Evolutionary conservation across 2,329 filamentous ascomycete genomes (phyloP), one percentile per base, ranked within the genome.

Genomic region (Colletotrichum phormii): DNA sequence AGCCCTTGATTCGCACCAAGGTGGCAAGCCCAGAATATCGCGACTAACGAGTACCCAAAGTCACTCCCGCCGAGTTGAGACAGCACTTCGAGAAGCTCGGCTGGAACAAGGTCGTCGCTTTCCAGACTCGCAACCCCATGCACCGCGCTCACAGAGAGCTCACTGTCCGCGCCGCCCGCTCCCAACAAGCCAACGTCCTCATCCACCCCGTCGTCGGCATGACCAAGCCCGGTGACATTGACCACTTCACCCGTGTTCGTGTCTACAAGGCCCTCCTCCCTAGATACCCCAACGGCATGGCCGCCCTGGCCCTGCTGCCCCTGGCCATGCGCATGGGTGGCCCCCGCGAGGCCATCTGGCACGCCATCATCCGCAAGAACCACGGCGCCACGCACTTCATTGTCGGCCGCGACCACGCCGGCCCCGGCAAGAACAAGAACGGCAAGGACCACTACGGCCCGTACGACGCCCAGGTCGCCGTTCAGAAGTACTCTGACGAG

Each of bases 331-430:
- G 97, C 82, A 99, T 99, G 97, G 97, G 95, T 81, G 97, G 97
- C 79, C 97, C 97, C 75, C 94, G 97, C 77, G 97, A 99, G 88
- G 97, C 97, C 78, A 95, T 99, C 86, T 99, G 97, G 97, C 97
- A 99, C 89, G 97, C 97, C 81, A 98, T 99, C 80, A 99, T 99
- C 89, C 95, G 97, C 82, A 99, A 98, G 92, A 99, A 99, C 86
- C 95, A 98, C 87, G 97, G 97, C 80, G 95, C 96, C 60, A 98
- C 97, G 18, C 97, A 99, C 89, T 99, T 99, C 89, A 99, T 99
- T 79, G 95, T 99, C 77, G 97, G 97, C 74, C 95, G 97, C 87
- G 97, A 99, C 86, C 97, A 99, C 86, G 97, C 97, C 77, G 97
- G 97, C 62, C 97, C 97, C 57, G 97, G 97, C 81, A 98, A 97